phyloP scores from a whole-genome alignment of 2,329 filamentous ascomycete species.

The Teratosphaeriaceae sp. region DNA sequence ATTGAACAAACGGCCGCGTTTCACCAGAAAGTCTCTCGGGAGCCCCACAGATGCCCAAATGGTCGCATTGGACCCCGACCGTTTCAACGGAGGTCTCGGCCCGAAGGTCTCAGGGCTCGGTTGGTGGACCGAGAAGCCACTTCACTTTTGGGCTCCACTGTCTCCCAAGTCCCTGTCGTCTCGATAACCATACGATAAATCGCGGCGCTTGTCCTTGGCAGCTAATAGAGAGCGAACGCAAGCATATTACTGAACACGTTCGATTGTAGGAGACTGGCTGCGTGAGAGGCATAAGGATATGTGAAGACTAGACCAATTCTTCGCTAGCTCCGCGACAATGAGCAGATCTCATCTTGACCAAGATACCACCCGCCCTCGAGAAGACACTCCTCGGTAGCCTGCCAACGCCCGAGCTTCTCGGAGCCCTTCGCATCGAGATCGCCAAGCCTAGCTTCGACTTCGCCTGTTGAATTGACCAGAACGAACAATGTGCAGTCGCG shows the following conservation, averaged over 20 bases:
- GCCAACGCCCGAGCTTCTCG: constrained; percentile 37
- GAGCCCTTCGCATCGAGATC: constrained; percentile 42
- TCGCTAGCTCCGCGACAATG: not conserved
- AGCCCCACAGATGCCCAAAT: not conserved
- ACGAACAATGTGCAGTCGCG: constrained; percentile 43
- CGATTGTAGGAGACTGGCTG: too few relatives aligned
- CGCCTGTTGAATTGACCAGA: constrained; percentile 9
- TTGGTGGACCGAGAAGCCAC: too few relatives aligned
- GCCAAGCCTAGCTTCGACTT: constrained; percentile 36
- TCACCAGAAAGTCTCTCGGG: not conserved
- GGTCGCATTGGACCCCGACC: not conserved
- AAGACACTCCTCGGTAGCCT: constrained; percentile 33
- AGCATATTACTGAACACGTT: too few relatives aligned
- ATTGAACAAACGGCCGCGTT: not conserved
- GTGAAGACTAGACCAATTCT: too few relatives aligned
- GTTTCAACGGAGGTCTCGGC: not conserved
- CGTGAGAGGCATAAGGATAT: too few relatives aligned
- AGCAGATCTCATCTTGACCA: not conserved
- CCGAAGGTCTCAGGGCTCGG: too few relatives aligned
- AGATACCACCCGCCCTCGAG: constrained; percentile 36
- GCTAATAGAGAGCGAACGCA: too few relatives aligned
- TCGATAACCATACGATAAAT: too few relatives aligned
- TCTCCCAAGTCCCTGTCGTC: too few relatives aligned
- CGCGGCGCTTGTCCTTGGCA: too few relatives aligned
- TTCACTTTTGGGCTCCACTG: too few relatives aligned